Conservation (phyloP, 768 basidiomycete genomes). For the Mycena rebaudengoi region DNA sequence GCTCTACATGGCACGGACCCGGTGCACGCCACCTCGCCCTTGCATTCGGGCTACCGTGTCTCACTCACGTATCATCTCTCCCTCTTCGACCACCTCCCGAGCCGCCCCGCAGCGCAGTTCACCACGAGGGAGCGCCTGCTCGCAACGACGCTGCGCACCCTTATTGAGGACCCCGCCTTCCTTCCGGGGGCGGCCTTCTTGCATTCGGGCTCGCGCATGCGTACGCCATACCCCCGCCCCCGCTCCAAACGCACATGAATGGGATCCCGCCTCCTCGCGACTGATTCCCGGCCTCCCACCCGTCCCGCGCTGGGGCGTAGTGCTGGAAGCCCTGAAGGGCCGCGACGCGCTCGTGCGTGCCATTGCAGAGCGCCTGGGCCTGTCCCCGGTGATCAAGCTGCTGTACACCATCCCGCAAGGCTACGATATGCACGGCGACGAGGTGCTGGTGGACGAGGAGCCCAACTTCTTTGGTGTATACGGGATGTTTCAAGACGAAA, state of each 20-base stretch:
- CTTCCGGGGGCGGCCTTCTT: constrained; percentile 42
- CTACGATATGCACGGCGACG: too few relatives aligned
- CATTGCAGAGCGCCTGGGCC: not conserved
- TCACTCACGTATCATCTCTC: constrained; percentile 53
- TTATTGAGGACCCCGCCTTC: constrained; percentile 36
- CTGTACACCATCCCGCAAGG: too few relatives aligned
- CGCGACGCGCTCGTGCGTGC: not conserved
- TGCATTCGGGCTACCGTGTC: constrained; percentile 49
- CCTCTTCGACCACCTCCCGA: constrained; percentile 22
- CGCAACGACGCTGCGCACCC: constrained; percentile 29
- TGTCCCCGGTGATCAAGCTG: not conserved
- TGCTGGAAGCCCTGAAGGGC: not conserved
- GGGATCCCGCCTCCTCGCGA: too few relatives aligned
- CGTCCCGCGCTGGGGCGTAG: not conserved
- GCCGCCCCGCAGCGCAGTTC: not conserved
- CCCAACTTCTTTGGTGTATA: too few relatives aligned
- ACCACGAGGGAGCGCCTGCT: constrained; percentile 16
- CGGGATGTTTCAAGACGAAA: too few relatives aligned
- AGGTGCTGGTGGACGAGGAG: too few relatives aligned
- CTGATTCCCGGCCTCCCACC: not conserved
- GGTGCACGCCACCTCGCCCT: too few relatives aligned
- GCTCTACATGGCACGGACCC: constrained; percentile 42
- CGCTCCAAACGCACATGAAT: too few relatives aligned
- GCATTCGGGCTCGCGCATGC: constrained; percentile 44
- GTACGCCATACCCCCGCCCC: constrained; percentile 39